phyloP scores from a whole-genome alignment of 345 rosid species.

The Bruguiera parviflora region DNA sequence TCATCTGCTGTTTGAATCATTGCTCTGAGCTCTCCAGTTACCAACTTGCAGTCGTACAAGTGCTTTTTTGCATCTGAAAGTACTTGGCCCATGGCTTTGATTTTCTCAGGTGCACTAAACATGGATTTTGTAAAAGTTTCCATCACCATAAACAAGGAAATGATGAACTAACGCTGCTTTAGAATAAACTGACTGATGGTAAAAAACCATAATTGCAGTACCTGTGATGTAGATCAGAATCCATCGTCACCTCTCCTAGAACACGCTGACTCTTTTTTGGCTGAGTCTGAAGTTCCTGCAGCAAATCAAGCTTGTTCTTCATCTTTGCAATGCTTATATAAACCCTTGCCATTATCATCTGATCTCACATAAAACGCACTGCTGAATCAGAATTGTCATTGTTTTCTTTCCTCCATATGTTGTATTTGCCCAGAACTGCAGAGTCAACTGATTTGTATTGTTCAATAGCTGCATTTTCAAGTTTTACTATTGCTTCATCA shows the following conservation, averaged over 20 bases:
- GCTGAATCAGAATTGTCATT: conserved; percentile 83
- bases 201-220: conserved; percentile 23
- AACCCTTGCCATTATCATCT: conserved; percentile 91
- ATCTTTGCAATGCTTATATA: conserved; percentile 73
- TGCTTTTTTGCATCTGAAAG: conserved; percentile 74
- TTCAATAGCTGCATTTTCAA: conserved; percentile 93
- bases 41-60: conserved; percentile 88
- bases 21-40: conserved; percentile 94
- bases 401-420: conserved; percentile 87
- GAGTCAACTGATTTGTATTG: conserved; percentile 91
- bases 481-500: conserved; percentile 64
- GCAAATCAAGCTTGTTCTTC: conserved; percentile 64
- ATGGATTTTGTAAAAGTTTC: conserved; percentile 10
- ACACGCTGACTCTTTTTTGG: conserved; percentile 83
- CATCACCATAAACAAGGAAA: conserved; percentile 14
- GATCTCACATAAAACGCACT: conserved; percentile 84
- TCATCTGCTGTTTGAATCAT: conserved; percentile 97
- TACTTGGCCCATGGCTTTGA: conserved; percentile 87
- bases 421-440: conserved; percentile 89
- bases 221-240: conserved; percentile 80
- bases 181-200: not conserved
- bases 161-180: not conserved
- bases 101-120: conserved; percentile 70
- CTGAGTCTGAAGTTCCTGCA: conserved; percentile 67
- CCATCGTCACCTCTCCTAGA: conserved; percentile 63